Evolutionary conservation across 306 rosid species (phyloP), one percentile per base, ranked within the genome.

Genomic region (Ammopiptanthus mongolicus): DNA sequence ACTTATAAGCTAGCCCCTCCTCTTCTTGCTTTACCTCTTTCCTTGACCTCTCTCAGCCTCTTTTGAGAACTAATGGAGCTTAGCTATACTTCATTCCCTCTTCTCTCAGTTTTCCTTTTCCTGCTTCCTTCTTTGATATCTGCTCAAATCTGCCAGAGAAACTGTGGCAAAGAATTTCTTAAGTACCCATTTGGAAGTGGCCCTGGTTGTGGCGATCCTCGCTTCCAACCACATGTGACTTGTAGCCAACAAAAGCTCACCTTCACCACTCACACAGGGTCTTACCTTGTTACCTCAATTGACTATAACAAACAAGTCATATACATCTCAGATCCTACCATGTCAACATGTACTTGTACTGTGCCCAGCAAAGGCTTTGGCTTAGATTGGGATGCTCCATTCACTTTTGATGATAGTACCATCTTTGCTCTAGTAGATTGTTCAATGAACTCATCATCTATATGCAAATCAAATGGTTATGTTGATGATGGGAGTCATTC

Each of bases 261-360:
- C 50, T 81, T 93, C 86, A 86, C 90, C 8, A 87, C 91, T 31
- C 97, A 91, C 90, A 87, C 90, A 0, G 97, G 97, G 0, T 83
- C 91, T 11, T 93, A 93, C 84, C 83, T 79, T n/a, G 65, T 93
- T 23, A 87, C 86, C 50, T 42, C 82, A 66, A 86, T 91, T 18
- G 98, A 93, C 84, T 91, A 87, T 65, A 6, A 77, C 1, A 87
- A 84, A 53, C 88, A 89, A 79, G 74, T 85, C 70, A 59, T 93
- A 5, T 74, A 87, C 89, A 86, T 91, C 79, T 83, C 91, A 11
- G 97, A 93, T 83, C 93, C 96, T 42, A 83, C 92, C 78, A 91
- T 91, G 89, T 93, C 98, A 15, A 91, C 96, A 8, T 93, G 98
- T 25, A 80, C 83, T 31, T 89, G 93, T 75, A 87, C 86, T 42